Evolutionary conservation across 2,329 filamentous ascomycete genomes (phyloP).

Genomic region (Fusarium sp.): DNA sequence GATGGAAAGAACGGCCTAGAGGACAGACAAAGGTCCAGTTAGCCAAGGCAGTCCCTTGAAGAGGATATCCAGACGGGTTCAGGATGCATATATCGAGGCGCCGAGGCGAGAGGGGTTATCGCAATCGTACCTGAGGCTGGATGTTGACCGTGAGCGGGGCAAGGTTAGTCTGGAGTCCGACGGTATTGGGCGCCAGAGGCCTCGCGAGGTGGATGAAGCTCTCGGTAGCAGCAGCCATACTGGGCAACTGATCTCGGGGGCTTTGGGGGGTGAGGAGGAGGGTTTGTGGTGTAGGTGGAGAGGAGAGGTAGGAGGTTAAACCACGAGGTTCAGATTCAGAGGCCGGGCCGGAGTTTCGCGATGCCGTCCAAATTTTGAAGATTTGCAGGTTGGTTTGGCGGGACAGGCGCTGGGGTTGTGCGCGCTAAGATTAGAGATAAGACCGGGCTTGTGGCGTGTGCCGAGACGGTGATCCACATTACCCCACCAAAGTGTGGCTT

Average conservation of each 20-base stretch:
- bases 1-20: conserved; percentile 77
- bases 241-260: conserved; percentile 57
- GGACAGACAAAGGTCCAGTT: neutral
- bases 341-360: conserved; percentile 44
- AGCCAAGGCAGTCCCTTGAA: conserved; percentile 4
- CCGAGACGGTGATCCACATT: conserved; percentile 30
- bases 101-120: conserved; percentile 27
- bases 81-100: conserved; percentile 7
- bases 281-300: conserved; percentile 25
- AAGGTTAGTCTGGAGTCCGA: conserved; percentile 85
- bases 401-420: conserved; percentile 61
- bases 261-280: neutral
- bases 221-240: conserved; percentile 83
- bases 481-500: conserved; percentile 52
- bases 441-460: conserved; percentile 45
- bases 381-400: conserved; percentile 54
- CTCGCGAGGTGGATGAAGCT: conserved; percentile 95
- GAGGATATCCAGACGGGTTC: neutral
- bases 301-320: conserved; percentile 35
- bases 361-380: conserved; percentile 55
- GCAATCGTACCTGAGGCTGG: conserved; percentile 84
- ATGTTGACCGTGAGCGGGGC: conserved; percentile 94
- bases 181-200: conserved; percentile 84
- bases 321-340: conserved; percentile 34
- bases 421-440: conserved; percentile 63